These are phyloP conservation scores for Paraphoma chrysanthemicola DNA, from an alignment of 2,329 filamentous ascomycete species.

Conservation along the genomic window DNA sequence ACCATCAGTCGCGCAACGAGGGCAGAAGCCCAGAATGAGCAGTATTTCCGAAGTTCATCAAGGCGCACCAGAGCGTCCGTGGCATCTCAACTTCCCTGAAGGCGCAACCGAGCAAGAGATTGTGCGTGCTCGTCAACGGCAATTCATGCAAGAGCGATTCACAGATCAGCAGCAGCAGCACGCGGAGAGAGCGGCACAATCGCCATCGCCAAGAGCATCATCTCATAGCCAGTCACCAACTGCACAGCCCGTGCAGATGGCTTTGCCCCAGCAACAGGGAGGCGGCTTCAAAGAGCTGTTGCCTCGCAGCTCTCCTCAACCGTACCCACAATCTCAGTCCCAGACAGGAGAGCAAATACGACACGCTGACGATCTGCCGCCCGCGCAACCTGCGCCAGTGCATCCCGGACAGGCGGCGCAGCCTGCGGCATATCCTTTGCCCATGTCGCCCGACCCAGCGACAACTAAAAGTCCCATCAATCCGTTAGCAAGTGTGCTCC, in stretches of 20 bases:
- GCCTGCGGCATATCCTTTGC: slow-evolving; percentile 35
- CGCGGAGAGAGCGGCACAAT: slow-evolving; percentile 36
- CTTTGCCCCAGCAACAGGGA: slow-evolving; percentile 19
- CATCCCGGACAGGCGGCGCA: slow-evolving; percentile 23
- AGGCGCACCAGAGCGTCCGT: slow-evolving; percentile 31
- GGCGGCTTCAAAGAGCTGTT: slow-evolving; percentile 45
- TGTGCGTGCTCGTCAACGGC: slow-evolving; percentile 43
- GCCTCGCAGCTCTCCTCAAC: slow-evolving; percentile 39
- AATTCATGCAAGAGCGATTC: slow-evolving; percentile 44
- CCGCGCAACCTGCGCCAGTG: slow-evolving; percentile 30
- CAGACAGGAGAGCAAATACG: slow-evolving; percentile 15
- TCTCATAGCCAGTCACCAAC: slow-evolving; percentile 29
- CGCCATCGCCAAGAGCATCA: slow-evolving; percentile 39
- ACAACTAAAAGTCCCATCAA: slow-evolving; percentile 30
- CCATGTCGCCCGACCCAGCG: slow-evolving; percentile 30
- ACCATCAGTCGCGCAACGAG: slow-evolving; percentile 19
- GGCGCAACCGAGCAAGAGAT: slow-evolving; percentile 47
- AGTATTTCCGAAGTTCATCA: slow-evolving; percentile 43
- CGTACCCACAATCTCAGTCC: slow-evolving; percentile 24
- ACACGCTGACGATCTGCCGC: slow-evolving; percentile 18
- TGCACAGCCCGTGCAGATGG: slow-evolving; percentile 12
- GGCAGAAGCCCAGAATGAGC: slow-evolving; percentile 41
- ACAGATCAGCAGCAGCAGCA: slow-evolving; percentile 41
- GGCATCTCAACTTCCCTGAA: slow-evolving; percentile 43
- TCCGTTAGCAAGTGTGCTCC: slow-evolving; percentile 19